Conservation (phyloP, 306 rosid genomes). For the Acmispon strigosus region DNA sequence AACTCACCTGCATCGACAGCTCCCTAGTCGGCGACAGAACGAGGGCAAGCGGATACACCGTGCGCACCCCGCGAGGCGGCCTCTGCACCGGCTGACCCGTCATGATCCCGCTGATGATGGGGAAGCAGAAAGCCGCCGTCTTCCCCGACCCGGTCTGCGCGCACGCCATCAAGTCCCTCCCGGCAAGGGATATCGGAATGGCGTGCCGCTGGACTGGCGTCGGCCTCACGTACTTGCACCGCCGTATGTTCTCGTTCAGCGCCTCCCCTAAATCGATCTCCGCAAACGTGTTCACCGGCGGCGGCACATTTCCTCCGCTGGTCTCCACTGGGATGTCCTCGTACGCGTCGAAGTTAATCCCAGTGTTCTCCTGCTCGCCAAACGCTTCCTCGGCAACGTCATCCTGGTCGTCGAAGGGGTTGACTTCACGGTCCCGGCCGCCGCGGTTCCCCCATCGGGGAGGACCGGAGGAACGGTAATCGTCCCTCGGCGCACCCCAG, state of each 20-base stretch:
- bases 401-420: conserved; percentile 60
- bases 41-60: conserved; percentile 80
- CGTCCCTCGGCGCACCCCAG: conserved; percentile 44
- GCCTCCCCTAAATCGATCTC: conserved; percentile 85
- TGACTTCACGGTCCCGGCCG: conserved; percentile 62
- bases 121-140: conserved; percentile 92
- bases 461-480: conserved; percentile 17
- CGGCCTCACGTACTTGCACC: conserved; percentile 84
- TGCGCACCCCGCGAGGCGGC: conserved; percentile 68
- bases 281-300: conserved; percentile 74
- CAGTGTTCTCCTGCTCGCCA: conserved; percentile 55
- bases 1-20: conserved; percentile 83
- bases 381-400: conserved; percentile 31
- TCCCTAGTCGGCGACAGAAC: conserved; percentile 93
- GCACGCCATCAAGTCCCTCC: conserved; percentile 88
- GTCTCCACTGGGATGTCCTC: conserved; percentile 91
- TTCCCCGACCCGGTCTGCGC: conserved; percentile 94
- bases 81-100: conserved; percentile 56
- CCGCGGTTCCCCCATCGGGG: conserved; percentile 45
- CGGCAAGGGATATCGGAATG: conserved; percentile 74
- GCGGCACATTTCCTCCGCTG: conserved; percentile 70
- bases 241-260: conserved; percentile 59
- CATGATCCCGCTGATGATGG: conserved; percentile 84
- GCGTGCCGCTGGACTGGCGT: conserved; percentile 88
- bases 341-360: conserved; percentile 77